Conservation (phyloP, 768 basidiomycete genomes). For the Lyophyllum semitale region DNA sequence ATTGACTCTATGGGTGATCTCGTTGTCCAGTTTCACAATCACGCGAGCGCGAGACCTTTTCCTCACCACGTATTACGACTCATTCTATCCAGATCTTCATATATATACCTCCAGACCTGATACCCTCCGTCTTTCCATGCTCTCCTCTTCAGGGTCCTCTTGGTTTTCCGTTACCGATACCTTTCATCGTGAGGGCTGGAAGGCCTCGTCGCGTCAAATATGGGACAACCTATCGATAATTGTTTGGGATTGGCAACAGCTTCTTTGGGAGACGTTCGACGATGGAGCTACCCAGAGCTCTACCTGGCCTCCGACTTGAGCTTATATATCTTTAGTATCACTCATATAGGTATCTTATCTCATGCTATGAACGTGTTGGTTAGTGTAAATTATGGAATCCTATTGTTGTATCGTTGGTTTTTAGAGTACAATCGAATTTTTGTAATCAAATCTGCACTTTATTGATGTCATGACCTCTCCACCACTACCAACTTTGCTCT, state of each 20-base stretch:
- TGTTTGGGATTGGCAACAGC: slow-evolving; percentile 36
- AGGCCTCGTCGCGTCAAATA: slow-evolving; percentile 35
- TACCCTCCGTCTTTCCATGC: slow-evolving; percentile 35
- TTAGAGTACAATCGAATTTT: not conserved
- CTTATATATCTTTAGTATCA: not conserved
- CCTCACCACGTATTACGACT: slow-evolving; percentile 77
- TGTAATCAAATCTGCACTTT: not conserved
- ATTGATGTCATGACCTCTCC: slow-evolving; percentile 19
- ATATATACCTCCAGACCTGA: slow-evolving; percentile 48
- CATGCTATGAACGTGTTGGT: not conserved
- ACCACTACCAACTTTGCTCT: slow-evolving; percentile 38
- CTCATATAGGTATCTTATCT: slow-evolving; percentile 1
- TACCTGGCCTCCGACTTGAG: slow-evolving; percentile 42
- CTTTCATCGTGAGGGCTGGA: slow-evolving; percentile 42
- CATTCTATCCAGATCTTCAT: slow-evolving; percentile 74
- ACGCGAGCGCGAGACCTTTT: slow-evolving; percentile 56
- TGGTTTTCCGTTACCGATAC: slow-evolving; percentile 37
- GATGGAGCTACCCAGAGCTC: slow-evolving; percentile 25
- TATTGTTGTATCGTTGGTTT: slow-evolving; percentile 3
- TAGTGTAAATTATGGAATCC: slow-evolving; percentile 11
- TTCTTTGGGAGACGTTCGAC: slow-evolving; percentile 48
- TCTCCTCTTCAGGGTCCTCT: slow-evolving; percentile 28
- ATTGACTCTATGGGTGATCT: slow-evolving; percentile 10
- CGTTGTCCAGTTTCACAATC: slow-evolving; percentile 42
- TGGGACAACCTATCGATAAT: slow-evolving; percentile 36